Evolutionary conservation across 768 basidiomycete genomes (phyloP).

Genomic region (Mycena haematopus): DNA sequence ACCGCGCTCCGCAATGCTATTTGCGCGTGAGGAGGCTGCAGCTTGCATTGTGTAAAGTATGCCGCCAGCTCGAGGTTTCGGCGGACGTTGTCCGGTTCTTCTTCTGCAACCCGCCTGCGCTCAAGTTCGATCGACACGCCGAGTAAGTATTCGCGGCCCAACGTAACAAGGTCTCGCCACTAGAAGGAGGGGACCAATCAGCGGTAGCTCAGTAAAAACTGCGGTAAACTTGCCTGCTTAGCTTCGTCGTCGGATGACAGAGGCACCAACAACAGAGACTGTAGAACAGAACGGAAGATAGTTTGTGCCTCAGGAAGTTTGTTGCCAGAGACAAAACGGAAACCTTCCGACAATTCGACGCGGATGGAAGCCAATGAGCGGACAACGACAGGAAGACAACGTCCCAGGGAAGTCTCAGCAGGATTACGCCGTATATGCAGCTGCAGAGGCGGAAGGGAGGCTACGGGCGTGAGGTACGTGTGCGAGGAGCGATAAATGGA

Average conservation of each 20-base stretch:
- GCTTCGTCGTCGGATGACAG: constrained; percentile 86
- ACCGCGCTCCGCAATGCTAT: constrained; percentile 95
- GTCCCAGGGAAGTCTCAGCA: constrained; percentile 73
- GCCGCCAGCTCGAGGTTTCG: constrained; percentile 94
- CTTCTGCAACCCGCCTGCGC: constrained; percentile 78
- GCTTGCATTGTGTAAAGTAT: constrained; percentile 95
- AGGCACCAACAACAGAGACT: constrained; percentile 80
- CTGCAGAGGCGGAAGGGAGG: constrained; percentile 87
- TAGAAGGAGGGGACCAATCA: constrained; percentile 40
- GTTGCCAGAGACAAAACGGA: constrained; percentile 82
- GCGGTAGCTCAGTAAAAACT: constrained; percentile 4
- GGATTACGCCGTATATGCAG: constrained; percentile 90
- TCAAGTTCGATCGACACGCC: constrained; percentile 94
- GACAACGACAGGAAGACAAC: constrained; percentile 78
- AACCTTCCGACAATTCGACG: constrained; percentile 85
- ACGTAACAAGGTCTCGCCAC: constrained; percentile 89
- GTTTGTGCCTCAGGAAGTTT: constrained; percentile 85
- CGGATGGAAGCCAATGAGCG: constrained; percentile 77
- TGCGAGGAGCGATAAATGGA: constrained; percentile 90
- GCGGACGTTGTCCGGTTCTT: constrained; percentile 83
- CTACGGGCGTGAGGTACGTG: constrained; percentile 83
- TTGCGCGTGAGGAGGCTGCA: constrained; percentile 88
- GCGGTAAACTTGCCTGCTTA: constrained; percentile 66
- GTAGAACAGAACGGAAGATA: constrained; percentile 81
- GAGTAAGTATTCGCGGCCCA: constrained; percentile 90